Conservation (phyloP, 2,329 filamentous ascomycete genomes). For the Colletotrichum melonis region DNA sequence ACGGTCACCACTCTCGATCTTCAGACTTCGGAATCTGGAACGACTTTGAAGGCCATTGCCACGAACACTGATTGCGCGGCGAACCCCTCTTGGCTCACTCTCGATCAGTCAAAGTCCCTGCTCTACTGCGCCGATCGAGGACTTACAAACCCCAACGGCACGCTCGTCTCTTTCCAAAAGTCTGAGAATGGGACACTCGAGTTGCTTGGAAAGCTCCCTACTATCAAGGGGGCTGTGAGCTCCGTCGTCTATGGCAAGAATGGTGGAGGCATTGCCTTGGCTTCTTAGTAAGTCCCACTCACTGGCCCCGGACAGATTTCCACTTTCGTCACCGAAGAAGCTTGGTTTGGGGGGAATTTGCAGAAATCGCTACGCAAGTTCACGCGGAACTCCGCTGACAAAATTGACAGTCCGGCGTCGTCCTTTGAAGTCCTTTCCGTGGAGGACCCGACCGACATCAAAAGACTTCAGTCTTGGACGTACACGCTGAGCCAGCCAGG, state of each 20-base stretch:
- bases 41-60: slow-evolving; percentile 20
- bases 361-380: no score
- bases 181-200: slow-evolving; percentile 20
- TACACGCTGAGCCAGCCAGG: slow-evolving; percentile 53
- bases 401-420: slow-evolving; percentile 11
- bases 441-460: slow-evolving; percentile 31
- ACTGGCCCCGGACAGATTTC: background rate
- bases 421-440: slow-evolving; percentile 32
- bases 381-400: background rate
- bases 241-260: slow-evolving; percentile 32
- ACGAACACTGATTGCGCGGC: slow-evolving; percentile 34
- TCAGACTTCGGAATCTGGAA: slow-evolving; percentile 4
- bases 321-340: background rate
- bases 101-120: slow-evolving; percentile 31
- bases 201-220: slow-evolving; percentile 29
- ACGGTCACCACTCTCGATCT: slow-evolving; percentile 60
- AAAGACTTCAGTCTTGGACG: slow-evolving; percentile 37
- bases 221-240: slow-evolving; percentile 36
- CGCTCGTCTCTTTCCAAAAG: slow-evolving; percentile 35
- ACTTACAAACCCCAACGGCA: slow-evolving; percentile 23
- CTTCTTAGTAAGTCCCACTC: slow-evolving; percentile 36
- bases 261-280: slow-evolving; percentile 34
- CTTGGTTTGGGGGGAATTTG: no score
- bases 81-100: slow-evolving; percentile 35
- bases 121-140: slow-evolving; percentile 34